Evolutionary conservation across 768 basidiomycete species (phyloP).

Genomic region (Pleurotus citrinopileatus): DNA sequence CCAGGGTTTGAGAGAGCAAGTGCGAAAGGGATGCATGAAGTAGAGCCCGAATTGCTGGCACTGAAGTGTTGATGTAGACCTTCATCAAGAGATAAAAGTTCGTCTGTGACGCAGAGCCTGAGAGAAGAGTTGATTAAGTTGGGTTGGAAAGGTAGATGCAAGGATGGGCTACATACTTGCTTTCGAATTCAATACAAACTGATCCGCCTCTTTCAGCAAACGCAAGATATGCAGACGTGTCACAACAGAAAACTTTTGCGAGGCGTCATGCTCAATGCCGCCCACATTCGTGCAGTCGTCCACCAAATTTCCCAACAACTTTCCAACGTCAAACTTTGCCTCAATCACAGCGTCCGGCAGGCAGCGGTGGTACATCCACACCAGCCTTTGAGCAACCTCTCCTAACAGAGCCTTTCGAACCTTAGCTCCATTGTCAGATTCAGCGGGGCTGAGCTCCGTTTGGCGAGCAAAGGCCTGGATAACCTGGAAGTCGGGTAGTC

Average conservation of each 20-base stretch:
- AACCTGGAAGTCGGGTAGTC: constrained; percentile 86
- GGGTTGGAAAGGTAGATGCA: background rate
- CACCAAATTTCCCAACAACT: constrained; percentile 54
- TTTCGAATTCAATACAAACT: constrained; percentile 78
- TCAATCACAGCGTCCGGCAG: constrained; percentile 75
- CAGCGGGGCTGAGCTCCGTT: constrained; percentile 16
- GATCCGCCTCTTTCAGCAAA: constrained; percentile 70
- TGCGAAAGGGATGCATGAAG: constrained; percentile 54
- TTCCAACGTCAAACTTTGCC: constrained; percentile 83
- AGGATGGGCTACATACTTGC: constrained; percentile 43
- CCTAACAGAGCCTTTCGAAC: constrained; percentile 53
- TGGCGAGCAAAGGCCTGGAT: constrained; percentile 80
- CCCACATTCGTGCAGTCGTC: constrained; percentile 8
- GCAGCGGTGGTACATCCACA: constrained; percentile 83
- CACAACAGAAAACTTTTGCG: constrained; percentile 37
- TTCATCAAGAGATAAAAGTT: constrained; percentile 73
- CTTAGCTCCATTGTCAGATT: constrained; percentile 15
- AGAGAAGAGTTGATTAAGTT: background rate
- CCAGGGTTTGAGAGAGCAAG: constrained; percentile 65
- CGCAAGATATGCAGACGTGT: constrained; percentile 77
- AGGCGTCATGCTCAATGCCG: constrained; percentile 24
- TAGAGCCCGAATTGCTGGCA: constrained; percentile 46
- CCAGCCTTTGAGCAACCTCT: constrained; percentile 75
- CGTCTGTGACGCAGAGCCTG: constrained; percentile 51
- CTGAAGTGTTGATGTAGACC: constrained; percentile 49